Percentiles rank a stretch among this genome's conserved stretches.
These are phyloP conservation scores for Fusarium sp. DNA, from an alignment of 2,329 filamentous ascomycete genomes.

Conservation along the genomic window DNA sequence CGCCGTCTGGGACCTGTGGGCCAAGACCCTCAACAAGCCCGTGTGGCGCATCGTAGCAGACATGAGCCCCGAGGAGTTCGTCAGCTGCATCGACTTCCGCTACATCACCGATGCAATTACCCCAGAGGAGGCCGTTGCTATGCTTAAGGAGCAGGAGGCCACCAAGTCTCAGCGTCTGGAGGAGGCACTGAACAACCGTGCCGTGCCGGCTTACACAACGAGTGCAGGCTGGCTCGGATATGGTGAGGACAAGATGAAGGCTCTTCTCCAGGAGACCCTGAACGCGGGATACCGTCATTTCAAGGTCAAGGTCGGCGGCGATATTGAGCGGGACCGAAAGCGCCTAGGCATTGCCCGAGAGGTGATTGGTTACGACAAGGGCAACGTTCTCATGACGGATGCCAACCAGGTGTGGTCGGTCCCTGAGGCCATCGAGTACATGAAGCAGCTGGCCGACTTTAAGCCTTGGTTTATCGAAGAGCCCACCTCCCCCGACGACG, in stretches of 20 bases:
- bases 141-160: conserved; percentile 76
- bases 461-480: conserved; percentile 97
- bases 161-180: conserved; percentile 80
- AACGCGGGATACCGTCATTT: conserved; percentile 86
- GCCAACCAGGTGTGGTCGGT: conserved; percentile 96
- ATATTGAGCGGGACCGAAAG: conserved; percentile 79
- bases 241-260: conserved; percentile 88
- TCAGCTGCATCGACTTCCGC: conserved; percentile 91
- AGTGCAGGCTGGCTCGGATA: conserved; percentile 95
- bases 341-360: conserved; percentile 82
- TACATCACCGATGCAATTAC: conserved; percentile 97
- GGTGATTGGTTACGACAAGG: conserved; percentile 86
- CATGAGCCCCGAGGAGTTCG: conserved; percentile 90
- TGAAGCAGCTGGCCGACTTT: conserved; percentile 86
- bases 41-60: conserved; percentile 93
- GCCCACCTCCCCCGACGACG: conserved; percentile 91
- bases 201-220: conserved; percentile 93
- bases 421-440: conserved; percentile 89
- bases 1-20: conserved; percentile 96
- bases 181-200: conserved; percentile 80
- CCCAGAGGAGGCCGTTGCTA: conserved; percentile 82
- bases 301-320: conserved; percentile 90
- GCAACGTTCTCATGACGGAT: conserved; percentile 92
- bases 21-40: conserved; percentile 86
- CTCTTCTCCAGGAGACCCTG: conserved; percentile 81